Evolutionary conservation across 495 filamentous ascomycete genomes (phyloP).

Genomic region (Bathelium albidoporum): DNA sequence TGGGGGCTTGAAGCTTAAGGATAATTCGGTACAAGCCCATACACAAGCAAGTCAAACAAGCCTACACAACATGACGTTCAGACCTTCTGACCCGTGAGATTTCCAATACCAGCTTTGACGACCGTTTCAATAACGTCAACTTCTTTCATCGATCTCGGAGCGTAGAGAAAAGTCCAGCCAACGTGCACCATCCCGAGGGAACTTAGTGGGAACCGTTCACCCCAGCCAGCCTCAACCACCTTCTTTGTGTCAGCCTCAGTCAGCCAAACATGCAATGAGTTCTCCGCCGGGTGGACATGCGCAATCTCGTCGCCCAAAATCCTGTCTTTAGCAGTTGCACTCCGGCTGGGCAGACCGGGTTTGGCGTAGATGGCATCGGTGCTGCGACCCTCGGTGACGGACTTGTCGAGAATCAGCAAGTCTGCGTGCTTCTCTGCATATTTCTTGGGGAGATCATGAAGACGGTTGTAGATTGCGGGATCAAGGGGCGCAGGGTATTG

Average conservation of each 20-base stretch:
- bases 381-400: neutral
- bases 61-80: neutral
- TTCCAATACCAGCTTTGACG: conserved; percentile 44
- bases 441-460: neutral
- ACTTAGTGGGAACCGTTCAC: conserved; percentile 76
- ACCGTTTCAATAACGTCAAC: conserved; percentile 59
- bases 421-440: neutral
- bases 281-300: conserved; percentile 68
- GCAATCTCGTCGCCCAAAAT: conserved; percentile 53
- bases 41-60: neutral
- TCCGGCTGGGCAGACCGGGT: neutral
- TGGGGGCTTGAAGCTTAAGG: too few species aligned
- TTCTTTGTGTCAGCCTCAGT: conserved; percentile 69
- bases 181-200: conserved; percentile 53
- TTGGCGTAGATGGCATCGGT: neutral
- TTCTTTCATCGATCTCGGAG: conserved; percentile 60
- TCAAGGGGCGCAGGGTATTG: neutral
- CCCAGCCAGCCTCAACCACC: conserved; percentile 74
- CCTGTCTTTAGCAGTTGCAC: neutral
- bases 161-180: conserved; percentile 76
- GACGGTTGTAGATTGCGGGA: neutral
- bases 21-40: too few species aligned
- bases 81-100: neutral
- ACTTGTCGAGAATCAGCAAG: neutral
- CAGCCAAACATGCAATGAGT: conserved; percentile 64